Evolutionary conservation across 108 stramenopile genomes (phyloP).

Genomic region (Cyclotella kingstonii): DNA sequence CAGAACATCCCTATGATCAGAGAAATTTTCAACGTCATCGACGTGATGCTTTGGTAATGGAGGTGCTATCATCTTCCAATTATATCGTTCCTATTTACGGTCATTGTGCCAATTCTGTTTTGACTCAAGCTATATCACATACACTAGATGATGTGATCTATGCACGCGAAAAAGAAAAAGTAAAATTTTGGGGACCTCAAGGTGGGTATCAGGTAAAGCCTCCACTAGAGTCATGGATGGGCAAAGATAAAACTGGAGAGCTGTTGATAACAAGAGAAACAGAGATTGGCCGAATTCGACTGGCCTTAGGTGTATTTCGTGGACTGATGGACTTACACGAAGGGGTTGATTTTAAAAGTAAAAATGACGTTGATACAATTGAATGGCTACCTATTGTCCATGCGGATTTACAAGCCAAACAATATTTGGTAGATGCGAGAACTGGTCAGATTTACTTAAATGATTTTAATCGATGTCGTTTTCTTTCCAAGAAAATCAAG

Average conservation of each 20-base stretch:
- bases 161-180: conserved; percentile 36
- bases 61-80: conserved; percentile 53
- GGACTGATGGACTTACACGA: conserved; percentile 55
- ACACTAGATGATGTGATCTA: conserved; percentile 55
- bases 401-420: conserved; percentile 75
- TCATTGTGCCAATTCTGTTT: conserved; percentile 74
- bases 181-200: conserved; percentile 15
- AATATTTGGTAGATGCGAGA: conserved; percentile 61
- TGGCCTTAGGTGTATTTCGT: conserved; percentile 63
- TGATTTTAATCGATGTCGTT: conserved; percentile 88
- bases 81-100: conserved; percentile 68
- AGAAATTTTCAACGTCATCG: conserved; percentile 86
- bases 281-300: conserved; percentile 43
- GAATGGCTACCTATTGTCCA: conserved; percentile 61
- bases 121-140: conserved; percentile 66
- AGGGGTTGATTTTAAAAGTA: conserved; percentile 44
- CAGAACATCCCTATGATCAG: conserved; percentile 54
- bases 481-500: conserved; percentile 53
- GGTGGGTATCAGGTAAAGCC: conserved; percentile 34
- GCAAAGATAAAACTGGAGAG: conserved; percentile 26
- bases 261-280: conserved; percentile 35
- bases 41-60: conserved; percentile 80
- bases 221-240: conserved; percentile 44
- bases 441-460: conserved; percentile 62
- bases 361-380: background rate